phyloP scores from a whole-genome alignment of 768 basidiomycete species.

The Phanerochaete carnosa region DNA sequence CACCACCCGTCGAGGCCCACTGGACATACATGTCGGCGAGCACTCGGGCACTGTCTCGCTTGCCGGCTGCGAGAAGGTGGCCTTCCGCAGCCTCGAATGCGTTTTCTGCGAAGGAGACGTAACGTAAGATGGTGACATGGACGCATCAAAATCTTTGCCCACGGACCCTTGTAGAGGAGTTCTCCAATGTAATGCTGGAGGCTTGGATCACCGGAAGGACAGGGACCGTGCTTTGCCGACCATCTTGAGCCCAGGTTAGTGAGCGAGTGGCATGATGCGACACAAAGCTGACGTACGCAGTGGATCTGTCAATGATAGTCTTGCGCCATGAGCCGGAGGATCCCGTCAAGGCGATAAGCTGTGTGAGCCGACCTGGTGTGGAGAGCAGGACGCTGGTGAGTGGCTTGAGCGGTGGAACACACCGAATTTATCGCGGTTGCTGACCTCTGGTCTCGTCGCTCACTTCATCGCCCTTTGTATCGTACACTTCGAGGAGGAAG shows the following conservation, averaged over 20 bases:
- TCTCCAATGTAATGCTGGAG: slow-evolving; percentile 91
- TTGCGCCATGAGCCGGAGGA: slow-evolving; percentile 84
- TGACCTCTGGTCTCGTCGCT: slow-evolving; percentile 80
- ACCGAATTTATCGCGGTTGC: slow-evolving; percentile 19
- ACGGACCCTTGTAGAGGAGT: slow-evolving; percentile 75
- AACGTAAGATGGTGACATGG: neutral
- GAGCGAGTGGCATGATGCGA: neutral
- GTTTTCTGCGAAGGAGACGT: slow-evolving; percentile 49
- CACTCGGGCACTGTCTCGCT: slow-evolving; percentile 82
- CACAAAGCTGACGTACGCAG: slow-evolving; percentile 58
- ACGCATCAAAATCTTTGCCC: neutral
- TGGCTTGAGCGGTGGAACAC: neutral
- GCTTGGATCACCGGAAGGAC: slow-evolving; percentile 83
- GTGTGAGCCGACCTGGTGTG: slow-evolving; percentile 73
- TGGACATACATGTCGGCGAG: slow-evolving; percentile 85
- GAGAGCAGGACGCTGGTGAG: neutral
- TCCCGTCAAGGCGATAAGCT: slow-evolving; percentile 86
- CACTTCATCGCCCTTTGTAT: slow-evolving; percentile 65
- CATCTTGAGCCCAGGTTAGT: slow-evolving; percentile 49
- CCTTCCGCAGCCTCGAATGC: slow-evolving; percentile 72
- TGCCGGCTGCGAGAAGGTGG: slow-evolving; percentile 83
- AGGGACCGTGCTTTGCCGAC: slow-evolving; percentile 75
- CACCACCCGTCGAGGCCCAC: slow-evolving; percentile 59
- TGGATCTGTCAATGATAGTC: slow-evolving; percentile 78
- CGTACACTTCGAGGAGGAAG: slow-evolving; percentile 83